Evolutionary conservation across 1,284 basidiomycete genomes (phyloP).

Genomic region (Apiotrichum sp.): DNA sequence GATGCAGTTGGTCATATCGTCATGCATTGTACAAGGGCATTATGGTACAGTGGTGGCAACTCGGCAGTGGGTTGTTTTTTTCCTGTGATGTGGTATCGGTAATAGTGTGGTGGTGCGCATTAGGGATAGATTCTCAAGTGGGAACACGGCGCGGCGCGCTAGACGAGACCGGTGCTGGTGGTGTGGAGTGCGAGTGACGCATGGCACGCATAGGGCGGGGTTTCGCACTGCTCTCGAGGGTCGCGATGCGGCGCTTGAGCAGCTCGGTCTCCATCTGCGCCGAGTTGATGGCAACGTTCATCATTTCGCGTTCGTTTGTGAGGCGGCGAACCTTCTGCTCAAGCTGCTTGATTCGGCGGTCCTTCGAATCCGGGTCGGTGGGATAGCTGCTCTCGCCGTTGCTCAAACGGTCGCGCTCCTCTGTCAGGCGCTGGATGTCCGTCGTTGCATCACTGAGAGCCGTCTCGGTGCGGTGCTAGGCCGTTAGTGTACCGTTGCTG

Average conservation of each 20-base stretch:
- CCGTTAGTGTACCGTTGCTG: too few relatives aligned
- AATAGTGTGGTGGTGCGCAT: too few relatives aligned
- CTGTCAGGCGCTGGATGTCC: not conserved
- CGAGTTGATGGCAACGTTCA: not conserved
- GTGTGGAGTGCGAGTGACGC: too few relatives aligned
- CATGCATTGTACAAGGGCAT: not conserved
- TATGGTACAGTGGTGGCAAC: not conserved
- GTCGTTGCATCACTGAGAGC: not conserved
- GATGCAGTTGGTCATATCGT: not conserved
- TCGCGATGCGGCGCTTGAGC: not conserved
- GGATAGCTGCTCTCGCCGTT: not conserved
- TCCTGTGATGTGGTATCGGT: too few relatives aligned
- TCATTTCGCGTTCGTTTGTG: not conserved
- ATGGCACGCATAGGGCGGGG: too few relatives aligned
- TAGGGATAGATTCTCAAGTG: not conserved
- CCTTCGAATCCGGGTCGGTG: not conserved
- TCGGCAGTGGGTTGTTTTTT: too few relatives aligned
- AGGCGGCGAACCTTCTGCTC: slow-evolving; percentile 4
- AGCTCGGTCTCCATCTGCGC: slow-evolving; percentile 3
- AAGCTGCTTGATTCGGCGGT: slow-evolving; percentile 1
- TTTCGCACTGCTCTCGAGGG: not conserved
- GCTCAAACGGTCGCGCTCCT: not conserved
- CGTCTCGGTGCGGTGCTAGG: not conserved
- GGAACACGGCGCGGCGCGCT: not conserved
- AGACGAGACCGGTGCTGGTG: too few relatives aligned